These are phyloP conservation scores for Platanus orientalis DNA, from an alignment of 164 flowering plant genomes.

Conservation along the genomic window DNA sequence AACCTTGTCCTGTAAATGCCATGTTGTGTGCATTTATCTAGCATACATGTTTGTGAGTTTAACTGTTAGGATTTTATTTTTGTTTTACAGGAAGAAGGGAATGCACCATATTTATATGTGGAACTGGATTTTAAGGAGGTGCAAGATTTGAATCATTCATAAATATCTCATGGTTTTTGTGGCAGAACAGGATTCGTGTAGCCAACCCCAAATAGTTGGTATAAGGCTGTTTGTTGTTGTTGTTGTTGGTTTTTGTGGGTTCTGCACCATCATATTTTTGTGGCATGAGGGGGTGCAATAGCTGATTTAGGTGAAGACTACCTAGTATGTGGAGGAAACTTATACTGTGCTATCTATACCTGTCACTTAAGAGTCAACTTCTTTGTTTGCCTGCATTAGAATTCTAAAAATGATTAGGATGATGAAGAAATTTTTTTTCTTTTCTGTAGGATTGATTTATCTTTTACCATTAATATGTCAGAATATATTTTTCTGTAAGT, in stretches of 20 bases:
- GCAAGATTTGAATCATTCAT: constrained; percentile 12
- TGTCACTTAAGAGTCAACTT: constrained; percentile 1
- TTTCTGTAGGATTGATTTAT: not conserved
- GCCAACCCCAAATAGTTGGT: too few relatives aligned
- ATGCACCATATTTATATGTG: constrained; percentile 73
- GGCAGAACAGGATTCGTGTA: too few relatives aligned
- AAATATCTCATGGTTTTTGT: constrained; percentile 14
- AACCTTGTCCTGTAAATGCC: not conserved
- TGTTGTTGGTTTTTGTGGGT: too few relatives aligned
- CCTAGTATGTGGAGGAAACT: constrained; percentile 1
- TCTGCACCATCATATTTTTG: too few relatives aligned
- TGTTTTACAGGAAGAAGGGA: constrained; percentile 80
- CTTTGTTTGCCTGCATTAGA: constrained; percentile 2
- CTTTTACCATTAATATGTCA: not conserved
- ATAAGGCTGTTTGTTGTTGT: too few relatives aligned
- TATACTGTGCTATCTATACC: too few relatives aligned
- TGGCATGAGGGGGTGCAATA: constrained; percentile 6
- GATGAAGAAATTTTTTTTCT: not conserved
- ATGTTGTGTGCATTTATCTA: not conserved
- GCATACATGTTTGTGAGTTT: not conserved
- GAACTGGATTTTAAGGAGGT: constrained; percentile 98
- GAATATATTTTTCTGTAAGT: not conserved
- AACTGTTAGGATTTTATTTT: not conserved
- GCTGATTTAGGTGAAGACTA: constrained; percentile 9
- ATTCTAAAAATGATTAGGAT: too few relatives aligned